A percentile compares a stretch with the other conserved stretches of the same genome.
phyloP scores from a whole-genome alignment of 306 rosid species.

The Biancaea sappan region DNA sequence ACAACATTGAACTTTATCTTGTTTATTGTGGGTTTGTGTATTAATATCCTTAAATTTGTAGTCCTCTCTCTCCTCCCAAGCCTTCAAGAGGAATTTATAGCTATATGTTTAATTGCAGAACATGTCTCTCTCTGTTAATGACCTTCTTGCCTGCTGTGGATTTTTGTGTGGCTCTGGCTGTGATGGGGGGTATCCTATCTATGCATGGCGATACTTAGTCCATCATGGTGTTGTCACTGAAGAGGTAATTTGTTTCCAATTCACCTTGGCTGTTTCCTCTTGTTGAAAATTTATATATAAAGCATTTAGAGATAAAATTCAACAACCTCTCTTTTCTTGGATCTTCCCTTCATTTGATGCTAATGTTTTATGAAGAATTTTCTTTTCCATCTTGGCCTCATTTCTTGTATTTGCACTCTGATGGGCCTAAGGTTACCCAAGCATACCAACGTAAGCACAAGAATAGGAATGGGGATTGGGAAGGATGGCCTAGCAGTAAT shows the following conservation, averaged over 20 bases:
- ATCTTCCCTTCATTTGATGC: conserved; percentile 28
- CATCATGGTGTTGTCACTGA: conserved; percentile 93
- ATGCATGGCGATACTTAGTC: conserved; percentile 79
- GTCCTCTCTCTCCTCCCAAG: not conserved
- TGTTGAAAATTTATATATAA: conserved; percentile 5
- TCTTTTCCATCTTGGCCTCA: not conserved
- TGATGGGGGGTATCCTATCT: conserved; percentile 78
- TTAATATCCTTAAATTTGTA: not conserved
- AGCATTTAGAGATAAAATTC: conserved; percentile 12
- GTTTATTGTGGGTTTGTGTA: conserved; percentile 9
- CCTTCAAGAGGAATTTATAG: conserved; percentile 30
- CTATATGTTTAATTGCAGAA: conserved; percentile 57
- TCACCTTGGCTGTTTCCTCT: not conserved
- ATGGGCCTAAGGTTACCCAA: no score
- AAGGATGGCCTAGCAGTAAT: no score
- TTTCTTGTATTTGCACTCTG: not conserved
- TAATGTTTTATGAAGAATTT: not conserved
- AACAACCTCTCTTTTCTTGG: not conserved
- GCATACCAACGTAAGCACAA: no score
- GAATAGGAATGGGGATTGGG: no score
- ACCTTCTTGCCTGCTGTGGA: conserved; percentile 93
- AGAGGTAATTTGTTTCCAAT: conserved; percentile 56
- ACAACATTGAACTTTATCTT: conserved; percentile 4
- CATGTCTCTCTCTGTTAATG: conserved; percentile 82
- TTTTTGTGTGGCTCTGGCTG: conserved; percentile 92